Evolutionary conservation across 495 filamentous ascomycete genomes (phyloP).

Genomic region (Penicillium robsamsonii): DNA sequence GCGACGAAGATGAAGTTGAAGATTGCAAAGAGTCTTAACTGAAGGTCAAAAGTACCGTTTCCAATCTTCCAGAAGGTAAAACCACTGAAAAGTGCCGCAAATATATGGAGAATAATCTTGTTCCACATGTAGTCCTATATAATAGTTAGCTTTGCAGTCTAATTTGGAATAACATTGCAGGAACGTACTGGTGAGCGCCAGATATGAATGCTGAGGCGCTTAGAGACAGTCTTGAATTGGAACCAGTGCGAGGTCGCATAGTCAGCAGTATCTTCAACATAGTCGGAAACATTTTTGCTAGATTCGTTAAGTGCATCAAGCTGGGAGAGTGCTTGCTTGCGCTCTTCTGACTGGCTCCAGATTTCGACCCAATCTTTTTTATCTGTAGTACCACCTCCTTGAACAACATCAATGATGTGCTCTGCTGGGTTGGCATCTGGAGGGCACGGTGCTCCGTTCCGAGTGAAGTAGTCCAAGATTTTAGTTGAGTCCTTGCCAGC

Average conservation of each 20-base stretch:
- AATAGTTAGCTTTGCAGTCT: background rate
- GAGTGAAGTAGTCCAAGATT: constrained; percentile 55
- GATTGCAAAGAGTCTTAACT: constrained; percentile 56
- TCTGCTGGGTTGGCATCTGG: constrained; percentile 57
- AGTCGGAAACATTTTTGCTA: constrained; percentile 31
- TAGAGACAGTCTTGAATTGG: constrained; percentile 49
- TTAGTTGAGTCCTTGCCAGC: constrained; percentile 59
- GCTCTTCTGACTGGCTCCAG: constrained; percentile 56
- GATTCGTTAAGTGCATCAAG: constrained; percentile 59
- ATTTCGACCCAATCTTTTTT: constrained; percentile 48
- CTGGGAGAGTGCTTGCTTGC: constrained; percentile 57
- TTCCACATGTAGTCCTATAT: constrained; percentile 43
- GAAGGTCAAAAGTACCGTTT: constrained; percentile 38
- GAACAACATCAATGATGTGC: constrained; percentile 53
- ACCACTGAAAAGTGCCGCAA: constrained; percentile 41
- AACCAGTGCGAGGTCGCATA: constrained; percentile 42
- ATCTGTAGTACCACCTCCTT: constrained; percentile 27
- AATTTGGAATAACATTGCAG: background rate
- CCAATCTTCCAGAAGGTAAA: constrained; percentile 49
- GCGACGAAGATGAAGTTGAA: constrained; percentile 69
- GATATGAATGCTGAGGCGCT: constrained; percentile 77
- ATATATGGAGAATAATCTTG: constrained; percentile 43
- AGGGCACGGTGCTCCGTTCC: constrained; percentile 50
- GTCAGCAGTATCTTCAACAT: constrained; percentile 50
- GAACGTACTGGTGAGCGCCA: constrained; percentile 73